Base-by-base conservation (phyloP, 768 basidiomycete species). In the Mycena galericulata region DNA sequence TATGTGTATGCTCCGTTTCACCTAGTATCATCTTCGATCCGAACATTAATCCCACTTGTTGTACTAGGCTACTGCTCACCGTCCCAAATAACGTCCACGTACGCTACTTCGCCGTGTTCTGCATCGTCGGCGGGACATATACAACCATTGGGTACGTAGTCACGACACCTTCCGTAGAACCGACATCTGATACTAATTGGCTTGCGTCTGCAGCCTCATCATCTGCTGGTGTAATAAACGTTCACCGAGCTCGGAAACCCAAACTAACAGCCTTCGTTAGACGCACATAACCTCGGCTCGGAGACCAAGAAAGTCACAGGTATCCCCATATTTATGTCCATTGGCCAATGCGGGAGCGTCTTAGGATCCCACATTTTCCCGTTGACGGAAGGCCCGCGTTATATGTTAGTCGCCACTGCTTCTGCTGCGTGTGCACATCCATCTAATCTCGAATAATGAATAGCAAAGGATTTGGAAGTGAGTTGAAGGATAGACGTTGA, bases 81-180 rank as follows among this genome's bases (percentile, higher is more conserved):
- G 87, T 89, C 0, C 82, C 78, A 1, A 65, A 78, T 26, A 90
- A 92, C 74, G 79, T 82, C 17, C 88, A 88, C 38, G 91, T 84
- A n/a, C 84, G 88, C 26, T 95, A 94, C 73, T 94, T 94, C 72
- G 90, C 92, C 14, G 89, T 88, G 14, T 93, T 93, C 78, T 92
- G 90, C 69, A 89, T 94, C 69, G 90, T 90, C 0, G 86, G 88
- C 59, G 92, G 92, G 41, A 94, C 92, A 1, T 94, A 94, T 71
- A 90, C 92, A 0, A 86, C 88, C 1, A 93, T 94, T 69, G 92
- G 91, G 66, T 65, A 29, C 15, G 50, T 11, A 12, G n/a, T 7
- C 9, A 20, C n/a, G n/a, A n/a, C n/a, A n/a, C n/a, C n/a, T n/a
- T n/a, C n/a, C n/a, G n/a, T 57, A 11, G 4, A 9, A 15, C 18